Conservation (phyloP, 192 early-diverging fungal genomes). For the Coemansia pectinata region DNA sequence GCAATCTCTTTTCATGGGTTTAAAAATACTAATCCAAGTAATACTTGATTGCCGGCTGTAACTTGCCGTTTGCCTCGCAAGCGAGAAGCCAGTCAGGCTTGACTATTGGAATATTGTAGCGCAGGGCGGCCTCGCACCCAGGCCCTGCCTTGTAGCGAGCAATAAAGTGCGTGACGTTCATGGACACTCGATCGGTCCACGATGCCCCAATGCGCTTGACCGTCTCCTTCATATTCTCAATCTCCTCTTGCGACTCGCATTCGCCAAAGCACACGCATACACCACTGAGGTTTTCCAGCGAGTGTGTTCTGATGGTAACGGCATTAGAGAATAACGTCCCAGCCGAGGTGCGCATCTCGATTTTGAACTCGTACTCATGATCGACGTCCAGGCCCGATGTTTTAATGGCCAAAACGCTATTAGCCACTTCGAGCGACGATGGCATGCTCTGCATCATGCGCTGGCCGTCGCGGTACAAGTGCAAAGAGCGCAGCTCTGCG, state of each 20-base stretch:
- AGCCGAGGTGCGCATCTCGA: constrained; percentile 91
- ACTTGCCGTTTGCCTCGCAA: constrained; percentile 85
- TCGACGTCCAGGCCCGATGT: constrained; percentile 88
- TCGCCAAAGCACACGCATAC: constrained; percentile 94
- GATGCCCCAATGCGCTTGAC: constrained; percentile 83
- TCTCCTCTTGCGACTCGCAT: constrained; percentile 75
- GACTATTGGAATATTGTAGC: constrained; percentile 92
- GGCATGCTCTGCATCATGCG: constrained; percentile 68
- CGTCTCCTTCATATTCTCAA: constrained; percentile 72
- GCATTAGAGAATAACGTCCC: constrained; percentile 79
- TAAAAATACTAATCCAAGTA: constrained; percentile 19
- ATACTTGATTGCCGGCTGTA: constrained; percentile 69
- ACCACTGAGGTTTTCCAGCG: constrained; percentile 96
- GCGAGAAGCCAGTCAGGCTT: constrained; percentile 94
- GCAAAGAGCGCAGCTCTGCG: constrained; percentile 81
- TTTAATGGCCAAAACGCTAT: constrained; percentile 58
- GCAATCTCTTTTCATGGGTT: not conserved
- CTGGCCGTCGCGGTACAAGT: constrained; percentile 88
- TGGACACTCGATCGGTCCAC: constrained; percentile 81
- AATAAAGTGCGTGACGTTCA: constrained; percentile 91
- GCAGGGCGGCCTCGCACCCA: constrained; percentile 85
- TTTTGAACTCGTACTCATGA: constrained; percentile 86
- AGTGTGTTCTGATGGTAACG: constrained; percentile 79
- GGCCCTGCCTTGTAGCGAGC: constrained; percentile 81
- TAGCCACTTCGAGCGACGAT: constrained; percentile 30